Evolutionary conservation across 352 stramenopile species (phyloP).

Genomic region (Phytophthora tubulina): DNA sequence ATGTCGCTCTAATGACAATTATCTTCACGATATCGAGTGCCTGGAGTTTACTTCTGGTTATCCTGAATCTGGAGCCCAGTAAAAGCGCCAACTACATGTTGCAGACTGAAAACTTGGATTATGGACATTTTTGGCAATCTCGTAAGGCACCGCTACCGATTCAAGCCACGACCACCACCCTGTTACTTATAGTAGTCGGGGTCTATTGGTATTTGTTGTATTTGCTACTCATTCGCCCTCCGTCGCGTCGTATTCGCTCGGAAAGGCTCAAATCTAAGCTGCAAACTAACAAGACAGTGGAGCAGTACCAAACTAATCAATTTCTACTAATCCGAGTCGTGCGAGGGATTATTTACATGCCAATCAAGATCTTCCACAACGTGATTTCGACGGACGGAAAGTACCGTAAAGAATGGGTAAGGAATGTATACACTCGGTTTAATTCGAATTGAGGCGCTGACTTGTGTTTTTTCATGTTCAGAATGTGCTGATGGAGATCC

Average conservation of each 20-base stretch:
- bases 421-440: neutral
- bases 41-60: conserved; percentile 49
- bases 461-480: conserved; percentile 1
- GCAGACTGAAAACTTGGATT: conserved; percentile 15
- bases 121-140: conserved; percentile 17
- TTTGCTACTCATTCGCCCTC: conserved; percentile 19
- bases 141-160: conserved; percentile 5
- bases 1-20: conserved; percentile 25
- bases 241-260: conserved; percentile 15
- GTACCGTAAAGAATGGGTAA: conserved; percentile 43
- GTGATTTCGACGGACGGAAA: conserved; percentile 30
- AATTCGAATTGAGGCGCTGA: no score
- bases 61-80: conserved; percentile 44
- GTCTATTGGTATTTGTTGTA: conserved; percentile 30
- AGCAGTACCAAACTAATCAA: neutral
- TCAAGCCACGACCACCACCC: neutral
- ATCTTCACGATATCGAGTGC: conserved; percentile 25
- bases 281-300: neutral
- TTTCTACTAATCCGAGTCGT: neutral
- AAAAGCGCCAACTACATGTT: conserved; percentile 51
- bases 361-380: conserved; percentile 11
- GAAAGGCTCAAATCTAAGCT: neutral
- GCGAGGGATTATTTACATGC: neutral
- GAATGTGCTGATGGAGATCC: conserved; percentile 45
- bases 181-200: conserved; percentile 22